phyloP scores from a whole-genome alignment of 108 stramenopile species.

The Skeletonema menzelii region DNA sequence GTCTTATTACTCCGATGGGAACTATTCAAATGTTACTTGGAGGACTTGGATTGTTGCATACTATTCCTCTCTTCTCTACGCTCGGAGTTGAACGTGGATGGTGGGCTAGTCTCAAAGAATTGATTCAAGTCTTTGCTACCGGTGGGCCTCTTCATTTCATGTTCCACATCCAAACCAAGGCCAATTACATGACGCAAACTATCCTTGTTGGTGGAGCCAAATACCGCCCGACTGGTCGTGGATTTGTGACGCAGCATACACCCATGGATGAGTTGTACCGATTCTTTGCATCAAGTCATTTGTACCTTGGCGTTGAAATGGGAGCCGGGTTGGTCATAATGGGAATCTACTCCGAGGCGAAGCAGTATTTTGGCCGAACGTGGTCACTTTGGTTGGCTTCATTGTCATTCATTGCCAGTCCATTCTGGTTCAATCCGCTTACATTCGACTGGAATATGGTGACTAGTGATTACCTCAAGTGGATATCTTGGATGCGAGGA shows the following conservation, averaged over 20 bases:
- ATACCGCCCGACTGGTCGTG: slow-evolving; percentile 97
- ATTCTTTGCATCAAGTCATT: slow-evolving; percentile 96
- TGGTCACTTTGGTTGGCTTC: slow-evolving; percentile 98
- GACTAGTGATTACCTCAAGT: slow-evolving; percentile 78
- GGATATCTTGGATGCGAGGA: slow-evolving; percentile 90
- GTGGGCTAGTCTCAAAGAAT: slow-evolving; percentile 82
- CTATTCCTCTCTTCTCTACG: slow-evolving; percentile 96
- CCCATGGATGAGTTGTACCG: slow-evolving; percentile 95
- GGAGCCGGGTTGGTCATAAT: slow-evolving; percentile 89
- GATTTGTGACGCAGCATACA: slow-evolving; percentile 97
- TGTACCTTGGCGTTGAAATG: slow-evolving; percentile 97
- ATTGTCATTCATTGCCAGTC: slow-evolving; percentile 93
- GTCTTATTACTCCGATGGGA: slow-evolving; percentile 92
- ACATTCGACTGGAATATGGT: slow-evolving; percentile 96
- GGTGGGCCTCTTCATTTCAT: slow-evolving; percentile 98
- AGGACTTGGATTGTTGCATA: slow-evolving; percentile 93
- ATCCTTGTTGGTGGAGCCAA: slow-evolving; percentile 98
- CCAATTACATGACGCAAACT: slow-evolving; percentile 97
- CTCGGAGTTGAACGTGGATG: slow-evolving; percentile 96
- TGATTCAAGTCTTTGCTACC: slow-evolving; percentile 91
- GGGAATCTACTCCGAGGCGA: slow-evolving; percentile 83
- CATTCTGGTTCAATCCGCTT: slow-evolving; percentile 99
- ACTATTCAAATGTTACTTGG: slow-evolving; percentile 93
- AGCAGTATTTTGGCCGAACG: slow-evolving; percentile 95
- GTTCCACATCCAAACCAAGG: slow-evolving; percentile 99